Percentiles rank a stretch among this genome's conserved stretches.
phyloP scores from a whole-genome alignment of 2,329 filamentous ascomycete genomes.

The Endoconidiophora polonica region DNA sequence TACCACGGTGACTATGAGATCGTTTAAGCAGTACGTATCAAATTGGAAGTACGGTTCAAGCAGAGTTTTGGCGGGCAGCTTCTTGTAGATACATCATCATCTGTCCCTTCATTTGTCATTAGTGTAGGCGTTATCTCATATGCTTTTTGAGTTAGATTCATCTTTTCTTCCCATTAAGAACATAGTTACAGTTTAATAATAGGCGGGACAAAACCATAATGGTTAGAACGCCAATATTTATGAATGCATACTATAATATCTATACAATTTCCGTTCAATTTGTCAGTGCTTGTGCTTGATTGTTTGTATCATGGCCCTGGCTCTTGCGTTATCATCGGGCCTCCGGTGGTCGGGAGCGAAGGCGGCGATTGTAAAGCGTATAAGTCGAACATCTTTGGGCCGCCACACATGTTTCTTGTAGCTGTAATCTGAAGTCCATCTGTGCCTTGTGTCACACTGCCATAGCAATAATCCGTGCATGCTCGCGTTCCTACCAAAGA shows the following conservation, averaged over 20 bases:
- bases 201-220: too few relatives aligned
- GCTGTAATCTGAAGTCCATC: conserved; percentile 15
- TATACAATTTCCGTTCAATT: too few relatives aligned
- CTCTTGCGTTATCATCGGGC: conserved; percentile 12
- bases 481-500: conserved; percentile 18
- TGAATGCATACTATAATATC: too few relatives aligned
- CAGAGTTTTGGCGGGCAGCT: too few relatives aligned
- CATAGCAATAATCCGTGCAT: conserved; percentile 19
- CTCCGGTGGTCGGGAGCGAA: conserved; percentile 16
- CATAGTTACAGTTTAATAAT: too few relatives aligned
- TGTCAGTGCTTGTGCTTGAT: too few relatives aligned
- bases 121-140: too few relatives aligned
- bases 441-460: conserved; percentile 14
- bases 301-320: background rate
- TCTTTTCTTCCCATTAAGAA: too few relatives aligned
- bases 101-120: too few relatives aligned
- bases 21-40: conserved; percentile 21
- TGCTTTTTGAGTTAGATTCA: too few relatives aligned
- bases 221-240: too few relatives aligned
- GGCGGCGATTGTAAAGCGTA: conserved; percentile 16
- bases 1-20: conserved; percentile 34
- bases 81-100: too few relatives aligned
- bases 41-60: background rate
- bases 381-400: conserved; percentile 20
- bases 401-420: conserved; percentile 20